Base-by-base conservation (phyloP, 2,329 filamentous ascomycete species). In the Sarocladium brachiariae region DNA sequence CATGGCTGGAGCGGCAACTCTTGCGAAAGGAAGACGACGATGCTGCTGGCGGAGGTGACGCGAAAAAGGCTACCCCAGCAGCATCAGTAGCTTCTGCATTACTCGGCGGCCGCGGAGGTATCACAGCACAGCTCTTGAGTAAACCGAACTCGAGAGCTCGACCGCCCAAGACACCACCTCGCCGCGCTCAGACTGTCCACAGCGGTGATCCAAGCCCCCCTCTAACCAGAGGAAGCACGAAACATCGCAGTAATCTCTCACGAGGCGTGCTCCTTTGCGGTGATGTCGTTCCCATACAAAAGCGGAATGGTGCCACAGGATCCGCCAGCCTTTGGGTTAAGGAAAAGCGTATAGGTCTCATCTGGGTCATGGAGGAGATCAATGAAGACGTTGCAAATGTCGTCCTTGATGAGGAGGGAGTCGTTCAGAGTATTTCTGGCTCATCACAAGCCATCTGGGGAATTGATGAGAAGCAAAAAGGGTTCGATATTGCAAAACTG, bases 241-340 rank as follows among this genome's bases (percentile, higher is more conserved):
- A 90, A 58, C 86, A 91, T 59, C 76, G 81, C 49, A 81, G 78
- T 57, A 86, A 80, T 59, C 90, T 88, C 56, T 95, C 89, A 21
- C 79, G 90, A 58, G 92, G 92, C 2, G 93, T 99, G 23, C 69
- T 99, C 49, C 77, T 99, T 1, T 99, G 93, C 59, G 93, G 93
- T 38, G 93, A 99, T 65, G 92, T 99, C n/a, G 89, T 99, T 16
- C 93, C 93, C 0, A 99, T 99, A 53, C 87, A 91, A 65, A 99
- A 97, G 69, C 83, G 93, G 54, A 96, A 99, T 61, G 93, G 93
- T 3, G 81, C 86, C 10, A 92, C 86, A 4, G 93, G 93, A 2
- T 91, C 93, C 52, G 93, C 93, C 33, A 97, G 91, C 67, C 72
- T 99, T 34, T 99, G 93, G 93, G 93, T 99, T 3, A 99, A 99